phyloP scores from a whole-genome alignment of 257 asterid species.

The Solanum appendiculatum region DNA sequence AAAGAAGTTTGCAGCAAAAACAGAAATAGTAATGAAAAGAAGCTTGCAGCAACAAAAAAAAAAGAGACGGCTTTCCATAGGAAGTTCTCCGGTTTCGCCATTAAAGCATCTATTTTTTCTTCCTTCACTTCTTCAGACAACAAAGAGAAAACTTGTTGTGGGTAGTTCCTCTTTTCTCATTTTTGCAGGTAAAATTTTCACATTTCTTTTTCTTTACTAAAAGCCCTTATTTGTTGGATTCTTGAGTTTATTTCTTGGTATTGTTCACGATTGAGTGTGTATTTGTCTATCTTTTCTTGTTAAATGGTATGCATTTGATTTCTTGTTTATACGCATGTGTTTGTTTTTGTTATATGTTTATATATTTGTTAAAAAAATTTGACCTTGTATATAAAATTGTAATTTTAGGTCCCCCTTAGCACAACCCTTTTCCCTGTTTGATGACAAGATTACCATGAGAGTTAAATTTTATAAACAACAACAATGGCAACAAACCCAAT shows the following conservation, averaged over 20 bases:
- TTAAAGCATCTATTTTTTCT: neutral
- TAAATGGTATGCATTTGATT: neutral
- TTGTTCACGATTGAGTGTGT: neutral
- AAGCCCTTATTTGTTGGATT: neutral
- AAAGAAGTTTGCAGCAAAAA: neutral
- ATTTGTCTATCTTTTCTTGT: neutral
- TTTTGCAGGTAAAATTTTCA: neutral
- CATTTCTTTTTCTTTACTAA: neutral
- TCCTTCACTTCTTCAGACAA: neutral
- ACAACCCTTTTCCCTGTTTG: neutral
- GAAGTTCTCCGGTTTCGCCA: neutral
- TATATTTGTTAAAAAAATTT: neutral
- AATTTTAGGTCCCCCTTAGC: neutral
- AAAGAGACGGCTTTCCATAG: neutral
- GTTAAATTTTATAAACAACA: neutral
- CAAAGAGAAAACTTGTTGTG: neutral
- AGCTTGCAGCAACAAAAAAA: neutral
- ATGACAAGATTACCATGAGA: neutral
- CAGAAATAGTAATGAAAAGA: fast-evolving
- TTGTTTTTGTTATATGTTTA: neutral
- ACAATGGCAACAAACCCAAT: neutral
- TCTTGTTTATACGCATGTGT: neutral
- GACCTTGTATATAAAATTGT: neutral
- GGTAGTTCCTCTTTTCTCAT: neutral
- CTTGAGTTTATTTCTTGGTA: neutral